Conservation (phyloP, 306 rosid species). For the Pueraria montana region DNA sequence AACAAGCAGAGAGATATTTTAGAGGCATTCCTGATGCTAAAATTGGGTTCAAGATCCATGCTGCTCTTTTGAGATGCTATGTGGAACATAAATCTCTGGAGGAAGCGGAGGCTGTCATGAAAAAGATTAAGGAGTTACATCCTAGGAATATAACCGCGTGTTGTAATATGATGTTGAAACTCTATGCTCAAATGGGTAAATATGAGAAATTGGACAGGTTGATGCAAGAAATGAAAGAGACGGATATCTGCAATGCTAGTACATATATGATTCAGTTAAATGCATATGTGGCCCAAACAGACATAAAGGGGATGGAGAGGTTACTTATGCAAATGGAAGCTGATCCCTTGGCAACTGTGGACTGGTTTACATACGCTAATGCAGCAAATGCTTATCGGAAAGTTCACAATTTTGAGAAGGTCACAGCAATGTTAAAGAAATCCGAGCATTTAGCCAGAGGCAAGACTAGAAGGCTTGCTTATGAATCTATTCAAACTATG, state of each 20-base stretch:
- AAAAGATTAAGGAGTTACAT: slow-evolving; percentile 58
- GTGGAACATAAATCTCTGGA: slow-evolving; percentile 60
- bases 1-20: slow-evolving; percentile 70
- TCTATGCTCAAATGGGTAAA: slow-evolving; percentile 65
- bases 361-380: slow-evolving; percentile 60
- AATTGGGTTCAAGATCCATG: slow-evolving; percentile 56
- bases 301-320: slow-evolving; percentile 67
- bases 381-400: slow-evolving; percentile 73
- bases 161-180: slow-evolving; percentile 67
- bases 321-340: slow-evolving; percentile 67
- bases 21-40: slow-evolving; percentile 50
- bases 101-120: slow-evolving; percentile 66
- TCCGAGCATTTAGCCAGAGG: slow-evolving; percentile 53
- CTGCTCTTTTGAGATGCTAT: slow-evolving; percentile 70
- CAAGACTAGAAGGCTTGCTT: slow-evolving; percentile 48
- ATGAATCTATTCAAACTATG: slow-evolving; percentile 56
- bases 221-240: slow-evolving; percentile 68
- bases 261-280: slow-evolving; percentile 62
- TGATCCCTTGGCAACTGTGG: slow-evolving; percentile 55
- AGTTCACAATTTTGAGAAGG: slow-evolving; percentile 60
- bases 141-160: slow-evolving; percentile 39
- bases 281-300: slow-evolving; percentile 57
- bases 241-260: slow-evolving; percentile 50
- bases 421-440: slow-evolving; percentile 53
- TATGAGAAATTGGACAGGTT: slow-evolving; percentile 63